Evolutionary conservation across 2,329 filamentous ascomycete species (phyloP).

Genomic region (Aspergillus costaricaensis): DNA sequence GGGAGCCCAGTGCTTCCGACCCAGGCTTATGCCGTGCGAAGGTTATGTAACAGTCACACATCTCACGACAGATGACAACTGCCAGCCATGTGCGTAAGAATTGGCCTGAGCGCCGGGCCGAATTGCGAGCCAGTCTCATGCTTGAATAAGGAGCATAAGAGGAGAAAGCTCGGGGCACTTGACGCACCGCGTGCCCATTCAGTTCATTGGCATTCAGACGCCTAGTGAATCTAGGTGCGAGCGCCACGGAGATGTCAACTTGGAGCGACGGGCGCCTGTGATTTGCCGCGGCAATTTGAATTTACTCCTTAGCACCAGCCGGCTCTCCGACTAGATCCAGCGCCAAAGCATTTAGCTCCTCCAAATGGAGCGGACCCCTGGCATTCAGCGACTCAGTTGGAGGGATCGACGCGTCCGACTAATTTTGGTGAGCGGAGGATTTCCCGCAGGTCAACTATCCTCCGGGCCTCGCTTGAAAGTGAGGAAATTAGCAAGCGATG

Average conservation of each 20-base stretch:
- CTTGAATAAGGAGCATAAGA: conserved; percentile 1
- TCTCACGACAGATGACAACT: conserved; percentile 1
- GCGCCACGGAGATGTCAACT: conserved; percentile 8
- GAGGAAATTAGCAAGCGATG: background rate
- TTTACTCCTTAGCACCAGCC: conserved; percentile 16
- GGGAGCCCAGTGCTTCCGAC: background rate
- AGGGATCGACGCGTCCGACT: conserved; percentile 1
- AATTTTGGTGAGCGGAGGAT: background rate
- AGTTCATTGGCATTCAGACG: conserved; percentile 3
- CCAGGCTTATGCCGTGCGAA: background rate
- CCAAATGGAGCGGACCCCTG: conserved; percentile 13
- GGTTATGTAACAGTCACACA: background rate
- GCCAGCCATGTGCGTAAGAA: conserved; percentile 2
- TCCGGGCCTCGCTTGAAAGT: background rate
- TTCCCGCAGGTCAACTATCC: background rate
- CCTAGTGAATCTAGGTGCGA: conserved; percentile 9
- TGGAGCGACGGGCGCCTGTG: conserved; percentile 7
- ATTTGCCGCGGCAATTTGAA: conserved; percentile 16
- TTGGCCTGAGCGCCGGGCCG: conserved; percentile 14
- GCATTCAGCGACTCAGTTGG: conserved; percentile 7
- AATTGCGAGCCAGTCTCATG: background rate
- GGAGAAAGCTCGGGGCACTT: conserved; percentile 13
- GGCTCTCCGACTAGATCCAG: conserved; percentile 12
- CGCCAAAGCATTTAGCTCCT: conserved; percentile 7
- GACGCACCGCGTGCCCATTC: conserved; percentile 19